phyloP scores from a whole-genome alignment of 1,139 yeast genomes.

The Saccharomycopsis phalli region DNA sequence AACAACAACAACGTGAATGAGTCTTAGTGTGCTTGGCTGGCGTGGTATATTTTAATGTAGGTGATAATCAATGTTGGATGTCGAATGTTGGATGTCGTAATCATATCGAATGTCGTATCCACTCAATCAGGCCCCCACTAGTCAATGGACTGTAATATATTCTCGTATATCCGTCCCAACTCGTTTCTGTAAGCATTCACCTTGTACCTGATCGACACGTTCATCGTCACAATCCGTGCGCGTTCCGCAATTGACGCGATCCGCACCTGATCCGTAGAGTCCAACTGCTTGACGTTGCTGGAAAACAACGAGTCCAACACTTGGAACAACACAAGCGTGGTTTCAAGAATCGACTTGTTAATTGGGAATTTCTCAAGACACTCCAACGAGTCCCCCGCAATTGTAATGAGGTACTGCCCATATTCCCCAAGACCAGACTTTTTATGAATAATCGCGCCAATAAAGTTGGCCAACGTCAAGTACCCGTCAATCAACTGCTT shows the following conservation, averaged over 20 bases:
- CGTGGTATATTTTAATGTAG: too few relatives aligned
- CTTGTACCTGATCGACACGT: slow-evolving; percentile 24
- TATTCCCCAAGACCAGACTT: slow-evolving; percentile 29
- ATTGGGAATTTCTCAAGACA: slow-evolving; percentile 40
- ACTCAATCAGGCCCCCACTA: slow-evolving; percentile 22
- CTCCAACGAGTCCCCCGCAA: slow-evolving; percentile 62
- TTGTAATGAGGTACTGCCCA: slow-evolving; percentile 47
- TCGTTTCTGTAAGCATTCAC: slow-evolving; percentile 30
- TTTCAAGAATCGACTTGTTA: slow-evolving; percentile 24
- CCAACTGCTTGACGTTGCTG: slow-evolving; percentile 36
- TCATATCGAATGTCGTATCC: neutral
- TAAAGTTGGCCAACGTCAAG: neutral
- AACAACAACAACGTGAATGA: slow-evolving; percentile 43
- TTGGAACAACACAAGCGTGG: slow-evolving; percentile 35
- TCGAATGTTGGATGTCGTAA: too few relatives aligned
- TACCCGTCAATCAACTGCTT: neutral
- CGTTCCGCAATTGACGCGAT: slow-evolving; percentile 39
- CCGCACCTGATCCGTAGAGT: slow-evolving; percentile 40
- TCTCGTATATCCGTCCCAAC: slow-evolving; percentile 29
- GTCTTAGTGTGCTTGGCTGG: too few relatives aligned
- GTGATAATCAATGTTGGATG: too few relatives aligned
- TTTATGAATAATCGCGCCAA: slow-evolving; percentile 20
- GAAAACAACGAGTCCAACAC: slow-evolving; percentile 36
- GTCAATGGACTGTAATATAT: too few relatives aligned
- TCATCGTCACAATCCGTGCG: slow-evolving; percentile 33